phyloP scores from a whole-genome alignment of 768 basidiomycete species.

The Suillus brevipes region DNA sequence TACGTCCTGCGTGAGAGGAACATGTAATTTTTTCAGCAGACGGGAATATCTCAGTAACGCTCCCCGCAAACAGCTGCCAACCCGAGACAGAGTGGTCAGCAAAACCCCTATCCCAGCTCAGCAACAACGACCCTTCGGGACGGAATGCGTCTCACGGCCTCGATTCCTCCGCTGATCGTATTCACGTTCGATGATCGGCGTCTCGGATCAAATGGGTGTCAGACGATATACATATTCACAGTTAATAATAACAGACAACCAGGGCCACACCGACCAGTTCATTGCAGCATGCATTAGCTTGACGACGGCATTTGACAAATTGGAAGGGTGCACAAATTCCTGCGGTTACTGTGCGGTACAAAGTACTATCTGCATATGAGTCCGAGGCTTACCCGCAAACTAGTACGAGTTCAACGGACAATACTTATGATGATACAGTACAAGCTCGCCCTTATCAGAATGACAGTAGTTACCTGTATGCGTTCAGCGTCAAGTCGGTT shows the following conservation, averaged over 20 bases:
- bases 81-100: background rate
- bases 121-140: background rate
- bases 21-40: background rate
- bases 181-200: background rate
- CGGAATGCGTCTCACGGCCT: background rate
- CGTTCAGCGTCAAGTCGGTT: background rate
- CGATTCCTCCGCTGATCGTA: constrained; percentile 2
- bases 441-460: background rate
- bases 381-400: background rate
- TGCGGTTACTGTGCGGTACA: background rate
- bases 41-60: background rate
- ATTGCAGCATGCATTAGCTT: background rate
- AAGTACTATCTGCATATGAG: background rate
- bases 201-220: constrained; percentile 1
- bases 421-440: background rate
- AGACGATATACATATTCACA: background rate
- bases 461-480: background rate
- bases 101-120: constrained; percentile 1
- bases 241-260: background rate
- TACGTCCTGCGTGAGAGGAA: constrained; percentile 1
- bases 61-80: background rate
- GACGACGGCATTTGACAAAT: background rate
- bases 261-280: background rate
- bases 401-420: background rate
- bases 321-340: background rate